Percentiles rank a stretch among this genome's conserved stretches.
Evolutionary conservation across 345 rosid genomes (phyloP).

Genomic region (Lepidium didymum): DNA sequence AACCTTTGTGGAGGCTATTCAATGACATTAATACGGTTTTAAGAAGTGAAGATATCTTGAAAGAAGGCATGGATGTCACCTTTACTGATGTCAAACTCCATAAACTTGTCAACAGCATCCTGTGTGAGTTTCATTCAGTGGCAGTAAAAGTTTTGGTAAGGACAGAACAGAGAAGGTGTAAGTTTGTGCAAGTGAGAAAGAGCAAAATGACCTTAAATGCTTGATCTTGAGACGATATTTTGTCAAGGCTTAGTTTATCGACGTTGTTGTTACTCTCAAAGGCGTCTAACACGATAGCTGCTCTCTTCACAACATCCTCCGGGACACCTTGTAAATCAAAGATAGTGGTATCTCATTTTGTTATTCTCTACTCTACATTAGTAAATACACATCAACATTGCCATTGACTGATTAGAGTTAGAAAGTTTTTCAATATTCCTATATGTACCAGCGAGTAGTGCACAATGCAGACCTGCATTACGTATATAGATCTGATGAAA

Average conservation of each 20-base stretch:
- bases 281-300: constrained; percentile 52
- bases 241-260: constrained; percentile 47
- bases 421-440: background rate
- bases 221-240: constrained; percentile 57
- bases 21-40: constrained; percentile 5
- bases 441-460: constrained; percentile 65
- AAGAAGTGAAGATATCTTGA: constrained; percentile 40
- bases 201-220: constrained; percentile 46
- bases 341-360: background rate
- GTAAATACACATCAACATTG: background rate
- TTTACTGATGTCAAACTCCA: constrained; percentile 45
- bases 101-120: constrained; percentile 66
- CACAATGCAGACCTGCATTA: constrained; percentile 82
- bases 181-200: background rate
- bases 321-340: constrained; percentile 55
- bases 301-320: constrained; percentile 74
- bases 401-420: background rate
- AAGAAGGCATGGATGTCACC: constrained; percentile 61
- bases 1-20: constrained; percentile 1
- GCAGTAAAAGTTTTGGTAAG: background rate
- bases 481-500: constrained; percentile 1
- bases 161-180: background rate
- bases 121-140: constrained; percentile 30
- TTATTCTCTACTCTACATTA: background rate
- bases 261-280: constrained; percentile 40